A percentile compares a stretch with the other conserved stretches of the same genome.
These are phyloP conservation scores for Teunomyces stri DNA, from an alignment of 805 yeast genomes.

Conservation along the genomic window DNA sequence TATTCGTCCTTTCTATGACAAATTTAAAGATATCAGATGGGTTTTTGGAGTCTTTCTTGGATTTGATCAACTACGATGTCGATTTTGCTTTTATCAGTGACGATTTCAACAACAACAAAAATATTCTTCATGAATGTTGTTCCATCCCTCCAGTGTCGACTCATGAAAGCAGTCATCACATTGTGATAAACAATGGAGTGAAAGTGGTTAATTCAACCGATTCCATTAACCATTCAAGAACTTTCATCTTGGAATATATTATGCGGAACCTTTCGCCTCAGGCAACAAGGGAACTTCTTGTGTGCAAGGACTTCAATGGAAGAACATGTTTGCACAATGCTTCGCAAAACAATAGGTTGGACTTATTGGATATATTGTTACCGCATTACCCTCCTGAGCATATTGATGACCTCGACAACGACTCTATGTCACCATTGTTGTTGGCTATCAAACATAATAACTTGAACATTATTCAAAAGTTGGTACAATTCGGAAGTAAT, in stretches of 20 bases:
- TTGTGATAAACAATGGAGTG: slow-evolving; percentile 43
- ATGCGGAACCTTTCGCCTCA: slow-evolving; percentile 19
- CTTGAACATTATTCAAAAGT: slow-evolving; percentile 36
- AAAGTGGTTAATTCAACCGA: slow-evolving; percentile 38
- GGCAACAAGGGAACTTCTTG: slow-evolving; percentile 21
- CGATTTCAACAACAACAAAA: slow-evolving; percentile 51
- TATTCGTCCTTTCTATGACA: slow-evolving; percentile 68
- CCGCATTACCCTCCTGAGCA: slow-evolving; percentile 33
- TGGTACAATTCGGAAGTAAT: slow-evolving; percentile 34
- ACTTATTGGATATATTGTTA: slow-evolving; percentile 42
- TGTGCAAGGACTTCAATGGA: slow-evolving; percentile 61
- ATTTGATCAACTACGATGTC: slow-evolving; percentile 44
- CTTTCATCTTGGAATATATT: slow-evolving; percentile 35
- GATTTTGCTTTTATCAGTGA: slow-evolving; percentile 69
- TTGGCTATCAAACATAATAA: slow-evolving; percentile 73
- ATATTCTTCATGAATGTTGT: slow-evolving; percentile 69
- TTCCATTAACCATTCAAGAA: slow-evolving; percentile 35
- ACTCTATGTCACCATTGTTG: slow-evolving; percentile 78
- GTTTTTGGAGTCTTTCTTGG: slow-evolving; percentile 51
- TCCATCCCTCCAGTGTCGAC: slow-evolving; percentile 37
- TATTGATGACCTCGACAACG: slow-evolving; percentile 60
- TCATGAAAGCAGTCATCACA: slow-evolving; percentile 31
- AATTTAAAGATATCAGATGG: slow-evolving; percentile 64
- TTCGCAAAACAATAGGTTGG: slow-evolving; percentile 51
- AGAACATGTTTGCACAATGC: slow-evolving; percentile 88